Evolutionary conservation across 805 yeast genomes (phyloP).

Genomic region (Lipomyces starkeyi): DNA sequence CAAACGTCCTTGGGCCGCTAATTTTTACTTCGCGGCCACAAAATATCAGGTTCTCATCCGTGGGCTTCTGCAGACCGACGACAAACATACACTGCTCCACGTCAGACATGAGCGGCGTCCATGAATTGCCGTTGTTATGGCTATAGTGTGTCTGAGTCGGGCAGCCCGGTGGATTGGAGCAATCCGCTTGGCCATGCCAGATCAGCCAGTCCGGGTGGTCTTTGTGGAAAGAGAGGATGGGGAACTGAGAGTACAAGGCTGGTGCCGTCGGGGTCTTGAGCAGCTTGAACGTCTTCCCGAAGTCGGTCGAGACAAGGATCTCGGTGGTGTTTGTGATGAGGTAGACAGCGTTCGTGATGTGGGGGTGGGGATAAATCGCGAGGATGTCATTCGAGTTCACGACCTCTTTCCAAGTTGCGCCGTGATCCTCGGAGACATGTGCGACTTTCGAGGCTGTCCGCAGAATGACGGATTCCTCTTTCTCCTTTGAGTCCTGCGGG

Average conservation of each 20-base stretch:
- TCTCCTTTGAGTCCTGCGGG: constrained; percentile 49
- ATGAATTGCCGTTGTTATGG: constrained; percentile 68
- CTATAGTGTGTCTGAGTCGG: constrained; percentile 65
- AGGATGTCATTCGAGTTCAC: constrained; percentile 53
- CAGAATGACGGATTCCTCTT: constrained; percentile 70
- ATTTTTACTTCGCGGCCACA: constrained; percentile 56
- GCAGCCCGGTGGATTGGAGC: constrained; percentile 61
- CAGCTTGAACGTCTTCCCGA: constrained; percentile 63
- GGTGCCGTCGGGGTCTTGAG: constrained; percentile 53
- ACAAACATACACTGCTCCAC: constrained; percentile 65
- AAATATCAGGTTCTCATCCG: constrained; percentile 60
- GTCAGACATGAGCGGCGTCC: constrained; percentile 60
- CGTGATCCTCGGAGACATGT: constrained; percentile 75
- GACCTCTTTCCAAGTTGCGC: constrained; percentile 55
- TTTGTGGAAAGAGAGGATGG: constrained; percentile 64
- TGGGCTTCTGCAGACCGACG: constrained; percentile 57
- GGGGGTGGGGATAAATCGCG: constrained; percentile 67
- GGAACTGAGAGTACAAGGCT: constrained; percentile 48
- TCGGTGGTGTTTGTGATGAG: constrained; percentile 56
- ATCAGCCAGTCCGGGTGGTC: constrained; percentile 63
- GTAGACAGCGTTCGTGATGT: constrained; percentile 61
- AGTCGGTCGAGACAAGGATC: constrained; percentile 67
- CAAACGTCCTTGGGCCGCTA: constrained; percentile 5
- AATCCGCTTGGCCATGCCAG: constrained; percentile 67
- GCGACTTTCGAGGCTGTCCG: constrained; percentile 59